phyloP scores from a whole-genome alignment of 371 early-diverging fungal genomes.

The Circinella minor region DNA sequence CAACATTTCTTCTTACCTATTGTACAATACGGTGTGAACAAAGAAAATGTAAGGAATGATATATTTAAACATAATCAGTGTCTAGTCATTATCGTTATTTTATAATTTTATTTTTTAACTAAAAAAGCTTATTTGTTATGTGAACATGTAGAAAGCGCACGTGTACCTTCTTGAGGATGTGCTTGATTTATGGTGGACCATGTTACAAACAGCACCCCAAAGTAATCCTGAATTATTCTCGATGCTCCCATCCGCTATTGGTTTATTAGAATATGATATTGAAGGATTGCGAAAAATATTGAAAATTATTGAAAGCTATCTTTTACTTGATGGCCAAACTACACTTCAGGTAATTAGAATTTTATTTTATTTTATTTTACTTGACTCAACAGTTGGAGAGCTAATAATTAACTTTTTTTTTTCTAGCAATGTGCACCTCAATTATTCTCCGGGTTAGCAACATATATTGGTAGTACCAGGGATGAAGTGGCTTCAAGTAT shows the following conservation, averaged over 20 bases:
- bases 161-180: slow-evolving; percentile 89
- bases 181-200: slow-evolving; percentile 84
- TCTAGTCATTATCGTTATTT: not conserved
- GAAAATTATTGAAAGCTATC: slow-evolving; percentile 80
- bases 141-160: slow-evolving; percentile 66
- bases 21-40: slow-evolving; percentile 72
- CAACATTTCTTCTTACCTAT: slow-evolving; percentile 78
- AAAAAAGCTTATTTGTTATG: not conserved
- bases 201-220: slow-evolving; percentile 68
- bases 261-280: slow-evolving; percentile 74
- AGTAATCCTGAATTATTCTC: slow-evolving; percentile 59
- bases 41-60: slow-evolving; percentile 40
- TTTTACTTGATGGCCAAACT: slow-evolving; percentile 65
- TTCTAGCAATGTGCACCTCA: slow-evolving; percentile 43
- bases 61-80: not conserved
- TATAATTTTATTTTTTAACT: not conserved
- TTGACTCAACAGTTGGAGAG: too few species aligned
- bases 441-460: slow-evolving; percentile 59
- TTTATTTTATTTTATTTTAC: not conserved
- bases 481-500: slow-evolving; percentile 68
- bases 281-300: slow-evolving; percentile 77
- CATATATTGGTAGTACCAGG: slow-evolving; percentile 60
- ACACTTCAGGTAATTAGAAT: slow-evolving; percentile 47
- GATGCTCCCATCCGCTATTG: slow-evolving; percentile 66
- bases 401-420: slow-evolving; percentile 7